Evolutionary conservation across 106 monocot genomes (phyloP).

Genomic region (Posidonia australis): DNA sequence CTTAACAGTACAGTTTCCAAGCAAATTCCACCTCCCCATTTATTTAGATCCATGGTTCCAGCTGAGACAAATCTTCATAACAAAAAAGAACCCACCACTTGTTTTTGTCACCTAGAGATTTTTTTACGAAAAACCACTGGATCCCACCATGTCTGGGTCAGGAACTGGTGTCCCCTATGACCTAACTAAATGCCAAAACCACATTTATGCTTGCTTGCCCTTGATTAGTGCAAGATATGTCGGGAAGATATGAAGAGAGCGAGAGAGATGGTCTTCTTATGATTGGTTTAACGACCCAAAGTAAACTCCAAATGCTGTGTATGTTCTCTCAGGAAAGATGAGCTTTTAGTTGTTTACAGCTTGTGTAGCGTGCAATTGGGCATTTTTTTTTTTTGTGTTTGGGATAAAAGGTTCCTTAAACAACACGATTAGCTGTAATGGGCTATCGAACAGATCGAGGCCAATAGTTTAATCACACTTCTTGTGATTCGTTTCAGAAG

Average conservation of each 20-base stretch:
- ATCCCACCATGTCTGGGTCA: conserved; percentile 8
- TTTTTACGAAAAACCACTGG: background rate
- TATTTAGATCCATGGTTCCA: conserved; percentile 7
- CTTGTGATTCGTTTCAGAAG: background rate
- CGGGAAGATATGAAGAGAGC: background rate
- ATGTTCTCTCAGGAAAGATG: background rate
- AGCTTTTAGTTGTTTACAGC: conserved; percentile 1
- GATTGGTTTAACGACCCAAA: conserved; percentile 5
- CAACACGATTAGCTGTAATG: conserved; percentile 6
- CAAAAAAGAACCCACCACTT: background rate
- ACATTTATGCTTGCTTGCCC: conserved; percentile 7
- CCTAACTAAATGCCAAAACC: conserved; percentile 5
- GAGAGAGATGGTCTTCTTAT: background rate
- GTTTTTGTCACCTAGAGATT: background rate
- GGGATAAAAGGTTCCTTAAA: conserved; percentile 1
- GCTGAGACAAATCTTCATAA: conserved; percentile 1
- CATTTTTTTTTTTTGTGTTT: background rate
- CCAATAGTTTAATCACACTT: conserved; percentile 1
- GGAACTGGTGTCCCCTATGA: conserved; percentile 1
- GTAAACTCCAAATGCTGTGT: background rate
- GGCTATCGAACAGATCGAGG: conserved; percentile 1
- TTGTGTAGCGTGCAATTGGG: background rate
- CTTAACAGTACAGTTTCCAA: background rate
- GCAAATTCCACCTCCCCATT: conserved; percentile 3
- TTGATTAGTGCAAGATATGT: conserved; percentile 8